These are phyloP conservation scores for Pseudogymnoascus sp. DNA, from an alignment of 2,329 filamentous ascomycete genomes.

Conservation along the genomic window DNA sequence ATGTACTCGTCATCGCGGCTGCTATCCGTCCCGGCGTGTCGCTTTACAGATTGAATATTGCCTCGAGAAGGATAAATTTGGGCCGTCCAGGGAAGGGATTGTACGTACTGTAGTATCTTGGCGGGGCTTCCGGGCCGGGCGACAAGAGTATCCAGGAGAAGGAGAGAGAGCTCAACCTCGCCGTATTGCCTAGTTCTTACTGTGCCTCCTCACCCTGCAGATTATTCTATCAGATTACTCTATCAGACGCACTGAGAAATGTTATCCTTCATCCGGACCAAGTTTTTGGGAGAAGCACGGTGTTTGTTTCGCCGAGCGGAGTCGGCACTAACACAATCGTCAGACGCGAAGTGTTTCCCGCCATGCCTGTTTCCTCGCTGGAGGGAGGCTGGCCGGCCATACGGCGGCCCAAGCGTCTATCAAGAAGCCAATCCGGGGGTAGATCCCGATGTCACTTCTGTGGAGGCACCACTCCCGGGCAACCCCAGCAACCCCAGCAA, in stretches of 20 bases:
- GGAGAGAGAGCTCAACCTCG: neutral
- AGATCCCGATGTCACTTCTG: conserved; percentile 4
- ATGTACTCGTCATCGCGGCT: conserved; percentile 1
- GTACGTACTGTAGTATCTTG: neutral
- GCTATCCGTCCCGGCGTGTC: neutral
- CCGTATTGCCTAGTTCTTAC: neutral
- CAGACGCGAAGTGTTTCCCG: conserved; percentile 1
- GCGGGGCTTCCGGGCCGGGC: neutral
- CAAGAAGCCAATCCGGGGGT: conserved; percentile 2
- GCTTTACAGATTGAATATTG: conserved; percentile 7
- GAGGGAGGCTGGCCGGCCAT: neutral
- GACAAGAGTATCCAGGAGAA: neutral
- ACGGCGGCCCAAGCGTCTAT: conserved; percentile 2
- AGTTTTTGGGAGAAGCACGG: neutral
- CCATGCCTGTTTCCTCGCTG: neutral
- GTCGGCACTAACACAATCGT: neutral
- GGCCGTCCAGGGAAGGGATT: neutral
- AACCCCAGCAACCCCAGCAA: conserved; percentile 1
- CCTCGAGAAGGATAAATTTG: neutral
- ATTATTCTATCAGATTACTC: conserved; percentile 2
- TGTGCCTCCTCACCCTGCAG: neutral
- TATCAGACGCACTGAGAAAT: neutral
- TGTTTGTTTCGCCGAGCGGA: conserved; percentile 4
- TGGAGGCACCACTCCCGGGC: neutral
- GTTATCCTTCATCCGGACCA: neutral